A percentile compares a stretch with the other conserved stretches of the same genome.
These are phyloP conservation scores for Leccinum discolor DNA, from an alignment of 1,284 basidiomycete species.

Conservation along the genomic window DNA sequence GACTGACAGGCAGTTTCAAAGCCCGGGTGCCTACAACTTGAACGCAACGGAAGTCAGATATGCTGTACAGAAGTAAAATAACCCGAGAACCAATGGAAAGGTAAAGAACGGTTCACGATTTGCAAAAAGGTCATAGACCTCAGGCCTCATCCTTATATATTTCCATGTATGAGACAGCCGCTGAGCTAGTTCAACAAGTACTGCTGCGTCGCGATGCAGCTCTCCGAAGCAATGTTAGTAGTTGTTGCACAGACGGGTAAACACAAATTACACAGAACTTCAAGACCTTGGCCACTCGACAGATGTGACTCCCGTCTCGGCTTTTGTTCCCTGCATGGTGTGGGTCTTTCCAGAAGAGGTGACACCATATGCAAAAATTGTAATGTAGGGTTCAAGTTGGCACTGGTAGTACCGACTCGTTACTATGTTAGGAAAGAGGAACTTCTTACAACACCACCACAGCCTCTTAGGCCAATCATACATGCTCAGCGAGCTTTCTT, in stretches of 20 bases:
- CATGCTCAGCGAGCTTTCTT: too few species aligned
- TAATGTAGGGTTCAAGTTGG: conserved; percentile 34
- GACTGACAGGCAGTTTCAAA: conserved; percentile 62
- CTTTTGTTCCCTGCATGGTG: conserved; percentile 79
- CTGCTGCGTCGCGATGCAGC: conserved; percentile 34
- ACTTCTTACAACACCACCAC: too few species aligned
- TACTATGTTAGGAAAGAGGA: too few species aligned
- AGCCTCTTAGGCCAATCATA: too few species aligned
- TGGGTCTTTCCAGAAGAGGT: conserved; percentile 84
- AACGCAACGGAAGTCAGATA: neutral
- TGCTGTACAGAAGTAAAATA: neutral
- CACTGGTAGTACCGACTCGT: too few species aligned
- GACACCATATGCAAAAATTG: conserved; percentile 82
- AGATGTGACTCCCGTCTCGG: conserved; percentile 74
- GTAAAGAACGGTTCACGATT: conserved; percentile 58
- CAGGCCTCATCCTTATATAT: conserved; percentile 79
- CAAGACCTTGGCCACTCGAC: conserved; percentile 67
- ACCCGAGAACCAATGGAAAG: neutral
- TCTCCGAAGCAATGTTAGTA: conserved; percentile 48
- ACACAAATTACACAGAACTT: conserved; percentile 17
- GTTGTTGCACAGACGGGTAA: conserved; percentile 31
- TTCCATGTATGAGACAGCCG: conserved; percentile 75
- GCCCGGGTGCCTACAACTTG: conserved; percentile 47
- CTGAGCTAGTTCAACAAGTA: conserved; percentile 37
- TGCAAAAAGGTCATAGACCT: conserved; percentile 74